Percentiles rank a stretch among this genome's conserved stretches.
phyloP scores from a whole-genome alignment of 129 eudicot genomes.

The Pittosporum tobira region DNA sequence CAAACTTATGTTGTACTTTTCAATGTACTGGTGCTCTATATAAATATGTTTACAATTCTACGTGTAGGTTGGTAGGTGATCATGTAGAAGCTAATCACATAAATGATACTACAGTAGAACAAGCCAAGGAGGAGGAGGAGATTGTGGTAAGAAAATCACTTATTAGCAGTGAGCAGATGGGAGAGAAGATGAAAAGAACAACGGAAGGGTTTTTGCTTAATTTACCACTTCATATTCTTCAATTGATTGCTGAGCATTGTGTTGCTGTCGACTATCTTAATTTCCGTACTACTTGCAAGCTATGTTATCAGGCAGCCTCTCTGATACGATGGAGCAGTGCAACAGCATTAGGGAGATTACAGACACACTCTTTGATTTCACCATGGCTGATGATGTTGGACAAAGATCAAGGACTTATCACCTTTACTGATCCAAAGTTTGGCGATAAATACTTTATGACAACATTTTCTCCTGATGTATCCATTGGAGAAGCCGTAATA shows the following conservation, averaged over 20 bases:
- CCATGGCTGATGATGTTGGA: constrained; percentile 20
- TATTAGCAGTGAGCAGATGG: background rate
- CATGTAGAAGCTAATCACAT: constrained; percentile 2
- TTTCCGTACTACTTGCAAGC: constrained; percentile 21
- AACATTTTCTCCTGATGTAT: background rate
- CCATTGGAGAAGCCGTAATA: background rate
- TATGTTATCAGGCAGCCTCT: constrained; percentile 7
- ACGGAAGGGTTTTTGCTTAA: background rate
- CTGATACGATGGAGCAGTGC: constrained; percentile 2
- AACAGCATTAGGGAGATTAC: constrained; percentile 3
- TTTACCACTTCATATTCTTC: constrained; percentile 11
- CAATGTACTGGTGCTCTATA: background rate
- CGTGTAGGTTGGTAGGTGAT: constrained; percentile 16
- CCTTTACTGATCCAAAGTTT: constrained; percentile 10
- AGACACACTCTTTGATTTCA: background rate
- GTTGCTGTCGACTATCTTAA: too few species aligned
- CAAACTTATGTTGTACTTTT: background rate
- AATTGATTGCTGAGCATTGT: constrained; percentile 11
- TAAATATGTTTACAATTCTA: background rate
- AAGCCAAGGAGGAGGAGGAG: background rate
- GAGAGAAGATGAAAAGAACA: background rate
- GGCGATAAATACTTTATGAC: constrained; percentile 13
- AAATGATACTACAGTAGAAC: background rate
- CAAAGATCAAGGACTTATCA: background rate
- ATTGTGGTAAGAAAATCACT: background rate